Base-by-base conservation (phyloP, 805 yeast genomes). In the Candida manassasensis region DNA sequence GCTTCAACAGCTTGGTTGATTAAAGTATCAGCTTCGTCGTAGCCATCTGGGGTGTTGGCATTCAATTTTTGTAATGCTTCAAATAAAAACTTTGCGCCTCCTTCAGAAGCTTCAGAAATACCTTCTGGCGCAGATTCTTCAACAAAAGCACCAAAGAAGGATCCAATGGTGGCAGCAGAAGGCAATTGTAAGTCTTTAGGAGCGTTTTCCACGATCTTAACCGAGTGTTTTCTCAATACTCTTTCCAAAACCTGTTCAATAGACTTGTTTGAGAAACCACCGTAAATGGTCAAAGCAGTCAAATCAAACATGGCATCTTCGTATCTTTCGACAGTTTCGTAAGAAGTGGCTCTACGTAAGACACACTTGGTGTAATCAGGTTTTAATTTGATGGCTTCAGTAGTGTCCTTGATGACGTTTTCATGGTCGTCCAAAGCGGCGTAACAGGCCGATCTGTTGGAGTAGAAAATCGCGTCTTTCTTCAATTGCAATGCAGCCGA, bases 361-460 rank as follows among this genome's bases (percentile, higher is more conserved):
- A 88, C 70, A 61, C 97, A 93, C 68, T 93, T 93, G 52, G 85
- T 69, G 65, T 93, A 90, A 57, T 84, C 90, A 9, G 95, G 96
- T 58, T 87, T 84, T 51, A 90, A 66, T 50, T 79, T 73, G 51
- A 93, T 73, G 19, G 97, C 98, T 42, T 73, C 75, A 14, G 95
- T 77, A 38, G 96, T 84, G 59, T 88, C 96, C 48, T 79, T 84
- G 44, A 93, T 73, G 31, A 89, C 96, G 57, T 87, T 81, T 49
- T 85, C 87, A 56, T 77, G 79, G 43, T 88, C 77, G 44, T 79
- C 76, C 47, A 85, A 68, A 6, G 94, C 86, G 34, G 89, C 84
- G 64, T 84, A 84, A 63, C 96, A 90, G 12, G 98, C 98, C 19
- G 97, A 88, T 63, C 97, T 80, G 71, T 93, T 93, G 42, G 97